Base-by-base conservation (phyloP, 2,329 filamentous ascomycete genomes). In the Diaporthe batatas region DNA sequence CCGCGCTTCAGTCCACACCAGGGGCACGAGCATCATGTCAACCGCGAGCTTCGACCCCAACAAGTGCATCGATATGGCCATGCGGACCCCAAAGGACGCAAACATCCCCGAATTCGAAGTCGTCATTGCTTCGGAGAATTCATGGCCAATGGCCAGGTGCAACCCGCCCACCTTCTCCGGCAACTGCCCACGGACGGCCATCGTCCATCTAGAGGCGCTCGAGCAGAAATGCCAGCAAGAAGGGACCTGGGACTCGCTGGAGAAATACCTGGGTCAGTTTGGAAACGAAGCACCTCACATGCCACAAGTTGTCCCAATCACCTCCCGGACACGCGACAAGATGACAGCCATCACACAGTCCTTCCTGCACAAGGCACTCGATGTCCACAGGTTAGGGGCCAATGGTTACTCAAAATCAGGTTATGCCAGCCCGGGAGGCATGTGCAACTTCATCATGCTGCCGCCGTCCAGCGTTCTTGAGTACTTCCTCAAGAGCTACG, bases 301-400 rank as follows among this genome's bases (percentile, higher is more conserved):
- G 44, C 79, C 83, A 4, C 82, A 82, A 3, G 85, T 88, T 2
- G 81, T 86, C 6, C 83, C 86, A 4, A 81, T 88, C 67, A 83
- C 79, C 3, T 77, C 83, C 4, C 79, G 86, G 57, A 91, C 91
- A 2, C 86, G 91, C 42, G 92, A 94, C 79, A 91, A 90, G 79
- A 88, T 93, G 77, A 86, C 93, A n/a, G 91, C 91, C 64, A 92
- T 93, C 74, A 92, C 91, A 0, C 91, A 93, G 79, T 89, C 86
- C 54, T 93, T 93, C 79, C 82, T 93, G 11, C 90, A 92, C 81
- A 93, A 92, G 77, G 92, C 92, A 1, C 85, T 93, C 3, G 90
- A 92, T 18, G 92, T 91, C 55, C 91, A 93, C 79, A 87, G 88
- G 59, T 86, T 89, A 32, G 85, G 87, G 34, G 78, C 83, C 69